These are phyloP conservation scores for Paramarasmius palmivorus DNA, from an alignment of 1,284 basidiomycete genomes.

Conservation along the genomic window DNA sequence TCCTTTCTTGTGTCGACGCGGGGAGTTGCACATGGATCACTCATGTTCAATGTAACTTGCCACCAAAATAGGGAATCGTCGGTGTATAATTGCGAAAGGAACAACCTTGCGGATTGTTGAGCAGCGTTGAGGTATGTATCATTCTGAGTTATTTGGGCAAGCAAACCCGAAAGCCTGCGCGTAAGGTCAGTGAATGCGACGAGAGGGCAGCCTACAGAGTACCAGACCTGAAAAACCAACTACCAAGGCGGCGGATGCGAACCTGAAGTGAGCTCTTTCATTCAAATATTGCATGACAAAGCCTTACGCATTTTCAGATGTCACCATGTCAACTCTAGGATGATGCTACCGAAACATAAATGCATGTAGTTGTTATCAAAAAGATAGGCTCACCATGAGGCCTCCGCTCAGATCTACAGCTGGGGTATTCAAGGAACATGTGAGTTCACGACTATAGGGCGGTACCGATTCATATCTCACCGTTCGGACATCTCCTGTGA, in stretches of 20 bases:
- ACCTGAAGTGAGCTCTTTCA: too few relatives aligned
- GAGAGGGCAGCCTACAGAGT: too few relatives aligned
- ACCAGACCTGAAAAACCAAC: too few relatives aligned
- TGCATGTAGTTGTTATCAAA: too few relatives aligned
- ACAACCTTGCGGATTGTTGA: conserved; percentile 3
- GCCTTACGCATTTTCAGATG: background rate
- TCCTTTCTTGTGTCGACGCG: background rate
- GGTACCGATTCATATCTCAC: too few relatives aligned
- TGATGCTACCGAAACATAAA: background rate
- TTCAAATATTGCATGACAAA: background rate
- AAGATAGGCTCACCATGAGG: too few relatives aligned
- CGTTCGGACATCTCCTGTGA: too few relatives aligned
- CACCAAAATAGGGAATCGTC: background rate
- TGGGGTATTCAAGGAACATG: too few relatives aligned
- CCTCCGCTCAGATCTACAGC: background rate
- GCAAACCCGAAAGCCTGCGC: conserved; percentile 7
- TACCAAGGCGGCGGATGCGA: too few relatives aligned
- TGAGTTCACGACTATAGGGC: too few relatives aligned
- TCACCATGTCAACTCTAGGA: background rate
- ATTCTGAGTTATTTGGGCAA: conserved; percentile 6
- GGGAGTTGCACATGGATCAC: background rate
- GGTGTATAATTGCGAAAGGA: conserved; percentile 2
- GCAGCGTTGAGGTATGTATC: conserved; percentile 7
- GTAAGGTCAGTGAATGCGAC: background rate
- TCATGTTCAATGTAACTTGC: background rate